phyloP scores from a whole-genome alignment of 2,329 filamentous ascomycete species.

The Phaeosphaeria sp. region DNA sequence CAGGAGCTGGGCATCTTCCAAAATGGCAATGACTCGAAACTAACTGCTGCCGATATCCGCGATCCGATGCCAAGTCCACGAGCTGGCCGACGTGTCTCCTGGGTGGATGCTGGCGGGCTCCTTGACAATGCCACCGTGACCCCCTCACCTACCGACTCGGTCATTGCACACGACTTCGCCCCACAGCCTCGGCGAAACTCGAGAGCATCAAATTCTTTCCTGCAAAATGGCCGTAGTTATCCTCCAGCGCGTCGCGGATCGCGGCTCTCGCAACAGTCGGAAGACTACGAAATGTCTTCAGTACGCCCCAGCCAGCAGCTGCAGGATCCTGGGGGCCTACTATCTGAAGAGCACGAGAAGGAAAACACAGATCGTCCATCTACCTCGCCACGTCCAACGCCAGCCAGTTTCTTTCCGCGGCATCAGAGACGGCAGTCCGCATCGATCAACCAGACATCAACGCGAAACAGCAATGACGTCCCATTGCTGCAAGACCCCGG shows the following conservation, averaged over 20 bases:
- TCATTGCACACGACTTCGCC: slow-evolving; percentile 53
- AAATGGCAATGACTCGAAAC: slow-evolving; percentile 28
- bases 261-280: slow-evolving; percentile 42
- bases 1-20: slow-evolving; percentile 22
- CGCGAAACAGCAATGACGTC: slow-evolving; percentile 29
- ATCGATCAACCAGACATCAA: slow-evolving; percentile 25
- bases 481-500: slow-evolving; percentile 40
- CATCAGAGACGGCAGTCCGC: slow-evolving; percentile 12
- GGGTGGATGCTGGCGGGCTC: slow-evolving; percentile 84
- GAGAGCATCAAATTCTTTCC: slow-evolving; percentile 35
- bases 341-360: slow-evolving; percentile 33
- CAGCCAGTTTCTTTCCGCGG: slow-evolving; percentile 15
- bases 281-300: slow-evolving; percentile 39
- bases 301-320: slow-evolving; percentile 27
- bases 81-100: slow-evolving; percentile 67
- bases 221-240: slow-evolving; percentile 30
- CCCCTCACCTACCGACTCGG: slow-evolving; percentile 44
- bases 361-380: slow-evolving; percentile 17
- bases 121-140: slow-evolving; percentile 58
- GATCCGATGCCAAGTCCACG: slow-evolving; percentile 48
- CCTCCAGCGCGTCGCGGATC: slow-evolving; percentile 38
- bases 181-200: slow-evolving; percentile 38
- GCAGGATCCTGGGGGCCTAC: slow-evolving; percentile 32
- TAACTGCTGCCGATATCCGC: slow-evolving; percentile 31
- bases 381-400: slow-evolving; percentile 20